Percentiles rank a stretch among this genome's conserved stretches.
Conservation (phyloP, 306 rosid species). For the Malus domestica region ASM211411v1 NC_041789.1:10339001-10339500, state of each 20-base stretch:
- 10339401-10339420: conserved; percentile 49
- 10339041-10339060: too few relatives aligned
- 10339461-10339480: background rate
- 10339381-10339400: conserved; percentile 48
- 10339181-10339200: background rate
- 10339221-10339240: conserved; percentile 46
- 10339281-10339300: conserved; percentile 40
- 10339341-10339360: conserved; percentile 33
- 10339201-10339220: conserved; percentile 42
- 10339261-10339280: conserved; percentile 44
- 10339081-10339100: background rate
- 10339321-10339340: conserved; percentile 42
- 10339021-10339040: too few relatives aligned
- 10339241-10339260: conserved; percentile 58
- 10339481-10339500: background rate
- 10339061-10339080: background rate
- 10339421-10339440: conserved; percentile 30
- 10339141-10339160: background rate
- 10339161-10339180: background rate
- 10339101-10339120: background rate
- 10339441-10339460: background rate
- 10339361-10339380: conserved; percentile 41
- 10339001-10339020: background rate
- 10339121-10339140: background rate
- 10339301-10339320: conserved; percentile 38